Base-by-base conservation (phyloP, 2,329 filamentous ascomycete genomes). In the Fusarium decemcellulare region DNA sequence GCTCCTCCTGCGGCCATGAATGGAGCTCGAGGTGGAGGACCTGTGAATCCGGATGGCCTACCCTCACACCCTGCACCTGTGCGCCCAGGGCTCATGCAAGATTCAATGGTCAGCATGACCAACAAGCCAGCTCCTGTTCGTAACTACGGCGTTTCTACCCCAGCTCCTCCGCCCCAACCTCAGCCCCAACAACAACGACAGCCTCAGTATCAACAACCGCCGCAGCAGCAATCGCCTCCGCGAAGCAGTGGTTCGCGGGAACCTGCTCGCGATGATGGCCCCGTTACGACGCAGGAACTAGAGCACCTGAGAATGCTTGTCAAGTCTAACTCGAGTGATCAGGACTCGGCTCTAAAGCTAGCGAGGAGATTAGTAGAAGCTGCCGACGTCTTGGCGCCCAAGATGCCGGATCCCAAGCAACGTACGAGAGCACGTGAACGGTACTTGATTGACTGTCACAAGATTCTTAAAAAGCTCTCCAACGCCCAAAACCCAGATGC, bases 321-420 rank as follows among this genome's bases (percentile, higher is more conserved):
- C 68, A 93, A 92, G 77, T 84, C 84, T 29, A 92, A 94, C 65
- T 90, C 94, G 0, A 85, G 86, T 32, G 94, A 98, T 71, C 88
- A 92, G 66, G 87, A 87, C 48, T 87, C 90, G 4, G 91, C 93
- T 14, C 83, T 99, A 59, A 83, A 85, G 10, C 85, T 97, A 16
- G 94, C 93, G 1, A 95, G 95, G 81, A 93, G 92, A 73, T 84
- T 98, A 6, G 90, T 97, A 2, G 94, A 98, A 81, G 96, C 95
- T 2, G 90, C 94, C 1, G 90, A 91, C 12, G 89, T 93, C 6
- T 86, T 99, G 2, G 89, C 94, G 4, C 83, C 87, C 2, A 81
- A 81, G 14, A 79, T 90, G 10, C 84, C 88, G 0, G 93, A 94
- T 71, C 91, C 94, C 39, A 91, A 91, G 73, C 88, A 90, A 9